A percentile compares a stretch with the other conserved stretches of the same genome.
Evolutionary conservation across 2,329 filamentous ascomycete genomes (phyloP).

Genomic region (Aurifilum marmelostoma): DNA sequence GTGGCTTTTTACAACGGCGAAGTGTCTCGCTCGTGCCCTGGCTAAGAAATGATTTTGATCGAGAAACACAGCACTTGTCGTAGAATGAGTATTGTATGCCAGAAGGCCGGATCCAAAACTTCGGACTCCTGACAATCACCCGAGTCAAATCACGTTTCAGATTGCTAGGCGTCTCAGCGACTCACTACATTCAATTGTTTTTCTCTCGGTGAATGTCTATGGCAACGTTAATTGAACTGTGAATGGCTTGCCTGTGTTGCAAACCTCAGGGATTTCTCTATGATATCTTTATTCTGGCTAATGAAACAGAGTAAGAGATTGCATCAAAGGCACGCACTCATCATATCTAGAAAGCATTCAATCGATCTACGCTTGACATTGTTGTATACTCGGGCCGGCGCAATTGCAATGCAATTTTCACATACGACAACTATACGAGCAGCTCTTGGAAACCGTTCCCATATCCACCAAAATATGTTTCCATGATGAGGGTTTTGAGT

Average conservation of each 20-base stretch:
- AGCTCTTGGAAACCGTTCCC: no score
- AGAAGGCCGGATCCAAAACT: neutral
- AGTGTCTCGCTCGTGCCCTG: neutral
- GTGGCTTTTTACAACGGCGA: neutral
- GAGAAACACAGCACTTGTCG: neutral
- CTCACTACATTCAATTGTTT: neutral
- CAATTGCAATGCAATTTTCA: no score
- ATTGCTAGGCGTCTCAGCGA: neutral
- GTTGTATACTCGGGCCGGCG: no score
- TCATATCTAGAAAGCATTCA: neutral
- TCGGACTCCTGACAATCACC: neutral
- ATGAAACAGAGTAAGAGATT: neutral
- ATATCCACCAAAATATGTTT: neutral
- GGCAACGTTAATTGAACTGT: neutral
- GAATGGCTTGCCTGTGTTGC: conserved; percentile 1
- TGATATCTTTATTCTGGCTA: no score
- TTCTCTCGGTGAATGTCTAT: neutral
- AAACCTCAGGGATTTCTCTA: neutral
- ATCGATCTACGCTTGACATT: no score
- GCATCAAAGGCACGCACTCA: neutral
- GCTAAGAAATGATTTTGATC: neutral
- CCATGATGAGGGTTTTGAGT: neutral
- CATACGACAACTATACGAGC: neutral
- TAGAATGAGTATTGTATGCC: neutral
- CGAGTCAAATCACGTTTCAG: conserved; percentile 5